These are phyloP conservation scores for Colletotrichum coccodes DNA, from an alignment of 2,329 filamentous ascomycete species.

Conservation along the genomic window DNA sequence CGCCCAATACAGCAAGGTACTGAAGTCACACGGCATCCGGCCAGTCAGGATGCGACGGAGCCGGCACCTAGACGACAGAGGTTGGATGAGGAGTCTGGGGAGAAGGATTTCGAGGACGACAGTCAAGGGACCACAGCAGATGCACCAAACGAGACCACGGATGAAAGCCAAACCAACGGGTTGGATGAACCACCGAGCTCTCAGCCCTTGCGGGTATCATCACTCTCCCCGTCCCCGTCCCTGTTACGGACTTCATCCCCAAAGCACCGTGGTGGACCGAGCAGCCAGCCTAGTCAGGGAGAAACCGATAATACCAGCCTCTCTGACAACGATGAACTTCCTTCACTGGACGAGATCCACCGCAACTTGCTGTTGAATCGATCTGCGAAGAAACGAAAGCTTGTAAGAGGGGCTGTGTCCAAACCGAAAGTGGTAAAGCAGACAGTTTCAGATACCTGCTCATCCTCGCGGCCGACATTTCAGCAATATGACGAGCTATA, in stretches of 20 bases:
- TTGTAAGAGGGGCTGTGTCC: background rate
- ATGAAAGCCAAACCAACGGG: slow-evolving; percentile 46
- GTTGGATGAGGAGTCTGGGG: slow-evolving; percentile 56
- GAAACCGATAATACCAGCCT: slow-evolving; percentile 51
- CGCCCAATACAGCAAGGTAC: slow-evolving; percentile 61
- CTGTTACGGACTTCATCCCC: slow-evolving; percentile 25
- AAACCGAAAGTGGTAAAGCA: background rate
- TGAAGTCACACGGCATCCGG: slow-evolving; percentile 65
- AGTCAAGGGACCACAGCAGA: slow-evolving; percentile 53
- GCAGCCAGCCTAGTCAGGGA: slow-evolving; percentile 46
- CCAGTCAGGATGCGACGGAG: slow-evolving; percentile 56
- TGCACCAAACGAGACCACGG: slow-evolving; percentile 40
- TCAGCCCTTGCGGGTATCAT: background rate
- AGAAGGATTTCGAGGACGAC: slow-evolving; percentile 62
- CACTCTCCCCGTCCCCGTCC: slow-evolving; percentile 10
- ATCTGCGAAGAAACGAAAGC: slow-evolving; percentile 5
- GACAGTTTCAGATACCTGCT: background rate
- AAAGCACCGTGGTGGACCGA: slow-evolving; percentile 37
- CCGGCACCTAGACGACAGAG: slow-evolving; percentile 38
- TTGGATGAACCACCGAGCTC: background rate
- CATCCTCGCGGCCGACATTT: slow-evolving; percentile 9
- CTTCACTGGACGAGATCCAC: slow-evolving; percentile 45
- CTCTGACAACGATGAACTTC: slow-evolving; percentile 47
- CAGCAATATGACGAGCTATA: slow-evolving; percentile 27
- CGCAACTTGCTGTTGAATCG: slow-evolving; percentile 4